phyloP scores from a whole-genome alignment of 2,329 filamentous ascomycete genomes.

The Aspergillus fijiensis region DNA sequence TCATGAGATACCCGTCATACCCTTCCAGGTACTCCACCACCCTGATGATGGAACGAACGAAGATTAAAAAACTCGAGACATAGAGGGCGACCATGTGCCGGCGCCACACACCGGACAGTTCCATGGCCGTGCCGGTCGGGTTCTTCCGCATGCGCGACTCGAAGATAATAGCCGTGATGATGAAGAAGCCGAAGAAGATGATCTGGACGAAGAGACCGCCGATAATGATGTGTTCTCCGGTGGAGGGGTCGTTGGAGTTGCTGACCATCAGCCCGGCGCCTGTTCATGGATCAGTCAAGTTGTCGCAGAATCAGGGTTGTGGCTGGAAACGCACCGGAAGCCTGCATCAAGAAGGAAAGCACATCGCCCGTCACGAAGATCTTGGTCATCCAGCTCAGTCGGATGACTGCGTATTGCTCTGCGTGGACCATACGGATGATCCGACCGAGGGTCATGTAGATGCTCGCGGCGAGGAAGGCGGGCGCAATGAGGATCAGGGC shows the following conservation, averaged over 20 bases:
- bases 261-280: slow-evolving; percentile 29
- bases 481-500: slow-evolving; percentile 30
- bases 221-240: slow-evolving; percentile 30
- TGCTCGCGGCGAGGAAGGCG: slow-evolving; percentile 30
- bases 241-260: slow-evolving; percentile 15
- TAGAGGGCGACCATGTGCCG: slow-evolving; percentile 35
- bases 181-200: slow-evolving; percentile 32
- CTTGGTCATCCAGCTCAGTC: slow-evolving; percentile 27
- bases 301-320: too few species aligned
- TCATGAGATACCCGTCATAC: slow-evolving; percentile 31
- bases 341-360: slow-evolving; percentile 35
- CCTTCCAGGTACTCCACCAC: slow-evolving; percentile 34
- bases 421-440: slow-evolving; percentile 30
- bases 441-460: slow-evolving; percentile 33
- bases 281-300: slow-evolving; percentile 9
- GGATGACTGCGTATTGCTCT: slow-evolving; percentile 23
- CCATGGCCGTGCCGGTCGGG: slow-evolving; percentile 28
- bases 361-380: slow-evolving; percentile 35
- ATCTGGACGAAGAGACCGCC: slow-evolving; percentile 35
- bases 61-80: slow-evolving; percentile 26
- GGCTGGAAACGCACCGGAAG: slow-evolving; percentile 21
- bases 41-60: slow-evolving; percentile 32
- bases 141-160: slow-evolving; percentile 28
- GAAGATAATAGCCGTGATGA: slow-evolving; percentile 26
- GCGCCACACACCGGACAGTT: slow-evolving; percentile 33